Evolutionary conservation across 208 protist species (phyloP).

Genomic region (Balamuthia mandrillaris): DNA sequence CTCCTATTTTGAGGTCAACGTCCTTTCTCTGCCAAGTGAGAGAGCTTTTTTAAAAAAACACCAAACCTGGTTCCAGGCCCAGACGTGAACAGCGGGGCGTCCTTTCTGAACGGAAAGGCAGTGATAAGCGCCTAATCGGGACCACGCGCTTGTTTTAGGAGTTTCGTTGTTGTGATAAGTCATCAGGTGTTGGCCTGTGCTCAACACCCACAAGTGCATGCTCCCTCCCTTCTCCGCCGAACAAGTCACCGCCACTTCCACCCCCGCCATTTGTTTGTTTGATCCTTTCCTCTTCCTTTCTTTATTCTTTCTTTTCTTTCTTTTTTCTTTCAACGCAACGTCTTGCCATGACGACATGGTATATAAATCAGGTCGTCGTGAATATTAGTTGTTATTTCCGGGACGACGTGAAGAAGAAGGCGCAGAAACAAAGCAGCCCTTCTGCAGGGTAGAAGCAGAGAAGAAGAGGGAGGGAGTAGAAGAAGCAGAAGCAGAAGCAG

Average conservation of each 20-base stretch:
- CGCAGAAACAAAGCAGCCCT: too few relatives aligned
- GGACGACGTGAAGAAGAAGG: too few relatives aligned
- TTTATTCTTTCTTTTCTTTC: too few relatives aligned
- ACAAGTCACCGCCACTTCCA: constrained; percentile 13
- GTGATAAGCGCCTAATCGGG: neutral
- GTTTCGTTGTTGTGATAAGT: neutral
- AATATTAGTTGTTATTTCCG: too few relatives aligned
- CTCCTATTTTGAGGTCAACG: neutral
- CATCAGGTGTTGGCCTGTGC: constrained; percentile 6
- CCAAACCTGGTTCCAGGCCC: neutral
- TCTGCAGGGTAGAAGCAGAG: too few relatives aligned
- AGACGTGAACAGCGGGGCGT: constrained; percentile 15
- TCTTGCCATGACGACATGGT: too few relatives aligned
- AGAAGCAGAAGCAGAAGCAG: too few relatives aligned
- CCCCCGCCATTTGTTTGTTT: neutral
- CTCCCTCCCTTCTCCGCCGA: neutral
- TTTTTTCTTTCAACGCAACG: too few relatives aligned
- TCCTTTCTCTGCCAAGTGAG: neutral
- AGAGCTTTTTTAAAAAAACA: neutral
- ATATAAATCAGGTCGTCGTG: too few relatives aligned
- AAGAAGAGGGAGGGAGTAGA: too few relatives aligned
- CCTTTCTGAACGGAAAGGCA: neutral
- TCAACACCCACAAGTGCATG: neutral
- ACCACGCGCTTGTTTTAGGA: neutral
- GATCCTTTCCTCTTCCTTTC: too few relatives aligned